Percentiles rank a stretch among this genome's conserved stretches.
phyloP scores from a whole-genome alignment of 176 grass and related monocot genomes.

The Musa acuminata region DNA sequence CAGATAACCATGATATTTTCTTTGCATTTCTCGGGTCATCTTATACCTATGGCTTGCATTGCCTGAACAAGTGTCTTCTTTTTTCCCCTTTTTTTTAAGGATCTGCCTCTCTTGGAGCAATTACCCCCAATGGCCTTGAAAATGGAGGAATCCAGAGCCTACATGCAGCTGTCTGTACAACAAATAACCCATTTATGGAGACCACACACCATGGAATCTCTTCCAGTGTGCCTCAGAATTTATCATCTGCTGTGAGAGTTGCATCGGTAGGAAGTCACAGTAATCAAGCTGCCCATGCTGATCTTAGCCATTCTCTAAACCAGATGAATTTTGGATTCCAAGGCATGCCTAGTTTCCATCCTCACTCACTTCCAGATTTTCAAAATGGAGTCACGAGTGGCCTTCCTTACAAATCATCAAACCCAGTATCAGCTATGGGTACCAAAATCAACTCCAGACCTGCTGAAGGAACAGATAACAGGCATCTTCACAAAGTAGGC shows the following conservation, averaged over 20 bases:
- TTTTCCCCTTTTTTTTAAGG: neutral
- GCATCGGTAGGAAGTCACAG: conserved; percentile 30
- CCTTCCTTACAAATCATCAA: conserved; percentile 40
- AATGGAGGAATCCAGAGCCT: conserved; percentile 50
- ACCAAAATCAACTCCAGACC: conserved; percentile 37
- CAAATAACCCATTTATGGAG: conserved; percentile 53
- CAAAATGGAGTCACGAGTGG: conserved; percentile 58
- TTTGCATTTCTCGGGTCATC: neutral
- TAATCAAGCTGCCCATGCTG: conserved; percentile 27
- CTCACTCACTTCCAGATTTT: conserved; percentile 64
- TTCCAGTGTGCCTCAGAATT: conserved; percentile 50
- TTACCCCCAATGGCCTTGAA: conserved; percentile 38
- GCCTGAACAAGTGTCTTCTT: neutral
- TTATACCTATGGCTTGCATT: neutral
- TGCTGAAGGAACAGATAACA: conserved; percentile 38
- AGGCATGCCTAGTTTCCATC: conserved; percentile 49
- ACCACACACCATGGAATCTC: conserved; percentile 51
- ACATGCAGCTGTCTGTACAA: conserved; percentile 39
- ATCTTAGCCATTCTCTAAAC: conserved; percentile 53
- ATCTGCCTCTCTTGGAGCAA: conserved; percentile 12
- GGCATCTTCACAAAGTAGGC: conserved; percentile 53
- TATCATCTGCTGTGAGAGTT: conserved; percentile 67
- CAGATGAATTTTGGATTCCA: conserved; percentile 59
- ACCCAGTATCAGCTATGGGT: conserved; percentile 33
- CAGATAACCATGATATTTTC: neutral